Evolutionary conservation across 768 basidiomycete genomes (phyloP), one percentile per base, ranked within the genome.

Genomic region (Amanita exitialis): DNA sequence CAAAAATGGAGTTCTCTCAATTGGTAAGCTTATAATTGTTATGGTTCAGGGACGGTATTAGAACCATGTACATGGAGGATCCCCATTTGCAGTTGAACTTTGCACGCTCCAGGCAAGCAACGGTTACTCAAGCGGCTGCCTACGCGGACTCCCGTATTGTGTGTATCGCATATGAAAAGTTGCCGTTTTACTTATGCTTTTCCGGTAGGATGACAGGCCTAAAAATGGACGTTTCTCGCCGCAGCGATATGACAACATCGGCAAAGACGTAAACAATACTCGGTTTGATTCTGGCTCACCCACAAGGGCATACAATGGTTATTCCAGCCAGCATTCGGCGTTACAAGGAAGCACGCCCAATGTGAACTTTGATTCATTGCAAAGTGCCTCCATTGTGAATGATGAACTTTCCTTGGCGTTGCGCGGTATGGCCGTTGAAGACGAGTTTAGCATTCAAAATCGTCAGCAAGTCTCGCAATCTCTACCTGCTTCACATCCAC

Each of bases 331-430:
- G 16, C 51, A 54, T 30, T 51, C 49, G 32, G 47, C 46, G 13
- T 37, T 51, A 16, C 55, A 56, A 39, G 52, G 47, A 41, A 53
- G 37, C 35, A n/a, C 30, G 20, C 16, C 49, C 9, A 21, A 16
- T 47, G 47, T 16, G 28, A 53, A 32, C 54, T 59, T 47, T 49
- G 61, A 62, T 34, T 27, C 58, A 32, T 52, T 62, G 16, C 68
- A 70, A 54, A 61, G 68, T 15, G 59, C 73, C 12, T 61, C 71
- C 32, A 59, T 66, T 41, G 73, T 70, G 15, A 79, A 78, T 44
- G 74, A 71, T 49, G 81, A 83, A 28, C 67, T 84, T 30, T 67
- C 79, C 12, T 62, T 77, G 28, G 72, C 78, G 3, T 64, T 86
- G 44, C 76, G 83, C 53, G 81, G 81, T 3, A 67, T 67, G 63